phyloP scores from a whole-genome alignment of 1,284 basidiomycete genomes.

The Boletus smithii region DNA sequence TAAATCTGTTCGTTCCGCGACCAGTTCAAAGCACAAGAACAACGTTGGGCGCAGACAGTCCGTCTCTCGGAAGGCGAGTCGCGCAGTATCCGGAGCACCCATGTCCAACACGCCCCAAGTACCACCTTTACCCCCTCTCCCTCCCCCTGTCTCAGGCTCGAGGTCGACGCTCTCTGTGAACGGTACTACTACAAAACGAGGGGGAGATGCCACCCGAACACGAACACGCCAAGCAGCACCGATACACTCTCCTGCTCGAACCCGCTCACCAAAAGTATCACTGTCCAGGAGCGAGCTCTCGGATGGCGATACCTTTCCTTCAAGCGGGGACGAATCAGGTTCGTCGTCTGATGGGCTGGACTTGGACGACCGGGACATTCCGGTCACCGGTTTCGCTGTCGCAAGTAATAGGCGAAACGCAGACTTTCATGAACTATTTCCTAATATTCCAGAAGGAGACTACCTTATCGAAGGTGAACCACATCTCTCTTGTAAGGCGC shows the following conservation, averaged over 20 bases:
- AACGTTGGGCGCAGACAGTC: slow-evolving; percentile 42
- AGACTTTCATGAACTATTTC: slow-evolving; percentile 94
- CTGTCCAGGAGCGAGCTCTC: slow-evolving; percentile 25
- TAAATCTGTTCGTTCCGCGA: slow-evolving; percentile 38
- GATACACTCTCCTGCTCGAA: slow-evolving; percentile 7
- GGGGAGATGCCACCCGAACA: not conserved
- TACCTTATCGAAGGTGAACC: slow-evolving; percentile 92
- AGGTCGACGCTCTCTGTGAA: slow-evolving; percentile 20
- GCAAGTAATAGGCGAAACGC: slow-evolving; percentile 93
- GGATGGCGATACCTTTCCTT: slow-evolving; percentile 27
- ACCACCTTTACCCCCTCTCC: slow-evolving; percentile 20
- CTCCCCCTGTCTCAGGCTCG: slow-evolving; percentile 13
- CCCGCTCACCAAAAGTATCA: slow-evolving; percentile 22
- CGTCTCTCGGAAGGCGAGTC: slow-evolving; percentile 47
- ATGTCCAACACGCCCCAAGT: slow-evolving; percentile 54
- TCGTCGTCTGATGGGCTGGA: slow-evolving; percentile 44
- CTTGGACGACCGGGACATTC: slow-evolving; percentile 68
- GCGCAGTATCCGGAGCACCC: slow-evolving; percentile 60
- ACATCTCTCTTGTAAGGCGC: slow-evolving; percentile 2
- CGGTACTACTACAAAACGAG: slow-evolving; percentile 10
- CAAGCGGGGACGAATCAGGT: slow-evolving; percentile 35
- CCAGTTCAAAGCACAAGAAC: slow-evolving; percentile 34
- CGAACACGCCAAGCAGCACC: slow-evolving; percentile 3
- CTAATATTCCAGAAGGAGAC: slow-evolving; percentile 88
- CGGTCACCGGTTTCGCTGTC: slow-evolving; percentile 92